phyloP scores from a whole-genome alignment of 352 stramenopile genomes.

The Phytophthora uliginosa region DNA sequence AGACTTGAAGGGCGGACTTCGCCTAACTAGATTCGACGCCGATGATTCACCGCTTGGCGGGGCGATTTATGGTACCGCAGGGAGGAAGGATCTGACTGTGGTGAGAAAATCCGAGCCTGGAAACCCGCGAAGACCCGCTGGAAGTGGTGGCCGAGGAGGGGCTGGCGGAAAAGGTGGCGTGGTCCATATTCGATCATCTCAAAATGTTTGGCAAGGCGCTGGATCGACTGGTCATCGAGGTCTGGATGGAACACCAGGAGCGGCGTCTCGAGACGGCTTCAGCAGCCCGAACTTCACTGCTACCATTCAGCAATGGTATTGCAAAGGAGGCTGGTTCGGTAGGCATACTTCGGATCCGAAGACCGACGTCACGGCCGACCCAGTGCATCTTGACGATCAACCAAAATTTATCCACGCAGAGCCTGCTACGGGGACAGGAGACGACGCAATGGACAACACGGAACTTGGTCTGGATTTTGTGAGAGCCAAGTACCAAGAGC shows the following conservation, averaged over 20 bases:
- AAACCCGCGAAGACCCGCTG: background rate
- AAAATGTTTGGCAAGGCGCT: constrained; percentile 2
- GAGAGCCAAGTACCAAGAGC: constrained; percentile 6
- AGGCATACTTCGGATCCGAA: background rate
- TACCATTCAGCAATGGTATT: constrained; percentile 27
- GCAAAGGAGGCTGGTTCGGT: constrained; percentile 5
- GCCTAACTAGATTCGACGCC: background rate
- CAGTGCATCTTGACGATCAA: background rate
- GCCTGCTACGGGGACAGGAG: background rate
- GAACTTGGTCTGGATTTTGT: constrained; percentile 5
- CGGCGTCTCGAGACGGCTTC: constrained; percentile 12
- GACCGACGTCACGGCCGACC: background rate
- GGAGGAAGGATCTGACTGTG: background rate
- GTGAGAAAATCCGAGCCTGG: background rate
- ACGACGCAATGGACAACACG: background rate
- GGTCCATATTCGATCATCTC: background rate
- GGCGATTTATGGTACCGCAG: background rate
- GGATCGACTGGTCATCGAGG: constrained; percentile 1
- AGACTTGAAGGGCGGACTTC: background rate
- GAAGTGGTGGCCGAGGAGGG: constrained; percentile 1
- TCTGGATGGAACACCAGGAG: constrained; percentile 8
- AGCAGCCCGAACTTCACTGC: constrained; percentile 16
- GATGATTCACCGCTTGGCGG: background rate
- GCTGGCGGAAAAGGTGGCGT: background rate
- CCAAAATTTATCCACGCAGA: background rate